Evolutionary conservation across 441 rosid genomes (phyloP).

Genomic region (Pelargonium cotyledonis): DNA sequence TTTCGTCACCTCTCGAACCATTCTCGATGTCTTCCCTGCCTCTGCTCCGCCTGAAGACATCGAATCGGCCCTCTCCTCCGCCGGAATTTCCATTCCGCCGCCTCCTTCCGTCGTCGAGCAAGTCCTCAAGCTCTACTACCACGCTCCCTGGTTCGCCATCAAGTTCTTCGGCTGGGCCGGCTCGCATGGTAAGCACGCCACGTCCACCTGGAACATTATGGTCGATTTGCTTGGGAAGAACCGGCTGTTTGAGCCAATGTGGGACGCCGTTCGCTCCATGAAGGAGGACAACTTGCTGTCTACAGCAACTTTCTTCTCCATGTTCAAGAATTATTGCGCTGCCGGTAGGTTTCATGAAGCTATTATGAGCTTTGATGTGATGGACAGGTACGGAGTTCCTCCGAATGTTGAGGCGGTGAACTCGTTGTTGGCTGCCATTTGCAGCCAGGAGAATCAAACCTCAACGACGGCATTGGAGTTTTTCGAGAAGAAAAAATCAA

Average conservation of each 20-base stretch:
- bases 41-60: conserved; percentile 26
- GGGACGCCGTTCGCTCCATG: conserved; percentile 55
- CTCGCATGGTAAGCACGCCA: conserved; percentile 25
- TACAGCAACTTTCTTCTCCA: conserved; percentile 30
- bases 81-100: conserved; percentile 24
- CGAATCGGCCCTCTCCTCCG: conserved; percentile 34
- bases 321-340: conserved; percentile 41
- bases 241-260: conserved; percentile 45
- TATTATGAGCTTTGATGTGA: conserved; percentile 46
- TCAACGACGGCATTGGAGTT: conserved; percentile 32
- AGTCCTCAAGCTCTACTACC: conserved; percentile 39
- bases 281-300: conserved; percentile 34
- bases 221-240: conserved; percentile 57
- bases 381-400: conserved; percentile 38
- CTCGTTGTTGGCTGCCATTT: conserved; percentile 45
- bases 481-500: conserved; percentile 33
- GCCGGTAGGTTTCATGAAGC: conserved; percentile 40
- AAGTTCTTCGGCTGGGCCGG: conserved; percentile 55
- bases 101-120: conserved; percentile 34
- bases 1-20: not conserved
- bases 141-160: conserved; percentile 33
- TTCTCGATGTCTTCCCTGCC: conserved; percentile 15
- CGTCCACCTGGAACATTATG: conserved; percentile 44
- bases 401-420: conserved; percentile 45
- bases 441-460: conserved; percentile 31